A percentile compares a stretch with the other conserved stretches of the same genome.
Conservation (phyloP, 768 basidiomycete genomes). For the Mycena galopus region DNA sequence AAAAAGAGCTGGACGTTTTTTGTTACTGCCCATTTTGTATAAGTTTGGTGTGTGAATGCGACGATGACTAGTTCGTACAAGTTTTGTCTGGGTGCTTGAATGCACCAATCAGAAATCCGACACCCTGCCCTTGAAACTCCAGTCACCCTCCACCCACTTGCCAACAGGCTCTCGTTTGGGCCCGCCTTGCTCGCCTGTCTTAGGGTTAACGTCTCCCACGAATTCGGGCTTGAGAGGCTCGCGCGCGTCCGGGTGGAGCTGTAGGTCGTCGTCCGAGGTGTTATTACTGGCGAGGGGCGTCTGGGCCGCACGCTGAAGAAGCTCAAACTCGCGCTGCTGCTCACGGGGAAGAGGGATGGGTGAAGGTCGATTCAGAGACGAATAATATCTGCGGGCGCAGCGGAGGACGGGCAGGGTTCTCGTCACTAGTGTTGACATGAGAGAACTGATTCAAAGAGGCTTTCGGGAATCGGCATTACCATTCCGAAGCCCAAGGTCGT, state of each 20-base stretch:
- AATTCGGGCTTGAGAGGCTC: constrained; percentile 74
- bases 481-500: no score
- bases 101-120: constrained; percentile 75
- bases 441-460: background rate
- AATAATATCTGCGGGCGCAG: constrained; percentile 38
- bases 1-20: constrained; percentile 39
- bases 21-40: constrained; percentile 29
- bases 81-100: background rate
- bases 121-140: constrained; percentile 92
- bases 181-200: constrained; percentile 87
- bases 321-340: constrained; percentile 89
- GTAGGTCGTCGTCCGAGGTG: constrained; percentile 50
- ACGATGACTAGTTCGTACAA: constrained; percentile 16
- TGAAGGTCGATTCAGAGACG: constrained; percentile 67
- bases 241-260: constrained; percentile 80
- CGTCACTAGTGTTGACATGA: background rate
- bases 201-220: constrained; percentile 84
- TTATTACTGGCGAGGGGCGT: constrained; percentile 51
- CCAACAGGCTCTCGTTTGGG: constrained; percentile 88
- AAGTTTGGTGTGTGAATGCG: constrained; percentile 13
- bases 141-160: constrained; percentile 76
- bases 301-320: constrained; percentile 77
- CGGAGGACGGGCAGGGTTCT: background rate
- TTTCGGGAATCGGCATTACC: background rate
- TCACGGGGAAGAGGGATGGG: constrained; percentile 82